phyloP scores from a whole-genome alignment of 2,329 filamentous ascomycete genomes.

The Colletotrichum sp. region DNA sequence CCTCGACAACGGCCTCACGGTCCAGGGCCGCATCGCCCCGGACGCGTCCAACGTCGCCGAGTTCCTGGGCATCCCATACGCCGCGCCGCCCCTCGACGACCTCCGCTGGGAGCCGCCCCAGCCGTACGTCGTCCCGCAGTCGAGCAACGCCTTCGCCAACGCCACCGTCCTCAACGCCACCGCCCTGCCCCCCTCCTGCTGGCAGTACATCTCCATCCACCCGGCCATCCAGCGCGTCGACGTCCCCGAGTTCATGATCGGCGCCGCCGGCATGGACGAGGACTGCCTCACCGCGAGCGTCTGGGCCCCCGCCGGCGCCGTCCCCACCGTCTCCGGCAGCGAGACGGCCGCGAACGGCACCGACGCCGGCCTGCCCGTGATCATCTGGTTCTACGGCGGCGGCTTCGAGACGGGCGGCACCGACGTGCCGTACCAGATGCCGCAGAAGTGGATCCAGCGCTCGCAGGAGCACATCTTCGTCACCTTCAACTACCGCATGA shows the following conservation, averaged over 20 bases:
- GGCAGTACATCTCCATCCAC: slow-evolving; percentile 19
- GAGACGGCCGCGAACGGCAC: background rate
- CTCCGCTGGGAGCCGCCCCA: slow-evolving; percentile 49
- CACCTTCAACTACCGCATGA: slow-evolving; percentile 33
- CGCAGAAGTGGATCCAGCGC: slow-evolving; percentile 31
- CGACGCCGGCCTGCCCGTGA: slow-evolving; percentile 14
- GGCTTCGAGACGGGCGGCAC: slow-evolving; percentile 30
- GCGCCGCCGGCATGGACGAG: slow-evolving; percentile 41
- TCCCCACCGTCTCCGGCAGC: background rate
- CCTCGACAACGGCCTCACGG: slow-evolving; percentile 8
- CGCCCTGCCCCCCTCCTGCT: slow-evolving; percentile 8
- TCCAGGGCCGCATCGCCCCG: slow-evolving; percentile 10
- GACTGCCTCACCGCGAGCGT: slow-evolving; percentile 70
- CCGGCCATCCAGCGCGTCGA: slow-evolving; percentile 15
- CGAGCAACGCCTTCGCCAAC: slow-evolving; percentile 1
- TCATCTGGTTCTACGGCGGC: slow-evolving; percentile 30
- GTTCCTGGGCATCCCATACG: slow-evolving; percentile 55
- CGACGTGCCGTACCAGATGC: slow-evolving; percentile 31
- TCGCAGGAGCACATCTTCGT: slow-evolving; percentile 33
- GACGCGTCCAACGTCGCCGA: slow-evolving; percentile 10
- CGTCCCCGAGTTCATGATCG: slow-evolving; percentile 20
- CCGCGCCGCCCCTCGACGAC: slow-evolving; percentile 57
- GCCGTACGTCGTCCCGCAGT: slow-evolving; percentile 16
- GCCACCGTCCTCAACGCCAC: slow-evolving; percentile 9
- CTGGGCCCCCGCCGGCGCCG: slow-evolving; percentile 6